Base-by-base conservation (phyloP, 1,284 basidiomycete genomes). In the Ustanciosporium gigantosporum region DNA sequence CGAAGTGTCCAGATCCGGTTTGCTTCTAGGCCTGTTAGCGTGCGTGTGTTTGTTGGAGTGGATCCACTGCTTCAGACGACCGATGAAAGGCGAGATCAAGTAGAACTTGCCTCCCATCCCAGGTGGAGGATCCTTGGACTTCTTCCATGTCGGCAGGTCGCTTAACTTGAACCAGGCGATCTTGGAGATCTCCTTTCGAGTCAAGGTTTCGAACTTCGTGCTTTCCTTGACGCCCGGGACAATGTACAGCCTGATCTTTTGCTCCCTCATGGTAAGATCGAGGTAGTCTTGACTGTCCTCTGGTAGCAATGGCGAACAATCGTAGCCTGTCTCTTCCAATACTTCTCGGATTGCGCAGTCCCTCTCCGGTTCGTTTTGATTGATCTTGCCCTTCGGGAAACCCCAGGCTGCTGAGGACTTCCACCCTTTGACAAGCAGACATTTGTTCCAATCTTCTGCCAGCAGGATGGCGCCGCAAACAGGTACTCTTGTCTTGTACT, bases 381-480 rank as follows among this genome's bases (percentile, higher is more conserved):
- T 99, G 79, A 98, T 98, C 81, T 99, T 99, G 41, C 95, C 95
- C 78, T 95, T 91, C 2, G 95, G 95, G 79, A 98, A 99, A 22
- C 91, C 90, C 95, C 95, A 99, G 4, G 91, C 90, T 5, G 94
- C 89, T 20, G 88, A 90, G 19, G 90, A 86, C 79, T 96, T 96
- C 91, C 91, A 98, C 4, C 95, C 95, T 78, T 96, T 94, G 41
- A 99, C 76, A 19, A 77, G 46, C 6, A 76, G 45, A 32, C 70
- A 73, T 60, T 75, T 97, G 79, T 94, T 90, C 86, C 89, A 91
- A 24, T 84, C 83, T 57, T 87, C 84, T 70, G 93, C 91, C 64
- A 99, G 82, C 85, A 99, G 87, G 70, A 98, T 96, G 16, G 90
- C 92, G 44, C 95, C 95, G 71, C 95, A 98, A n/a, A 97, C 94